These are phyloP conservation scores for Casuarina glauca DNA, from an alignment of 306 rosid genomes.

Conservation along the genomic window DNA sequence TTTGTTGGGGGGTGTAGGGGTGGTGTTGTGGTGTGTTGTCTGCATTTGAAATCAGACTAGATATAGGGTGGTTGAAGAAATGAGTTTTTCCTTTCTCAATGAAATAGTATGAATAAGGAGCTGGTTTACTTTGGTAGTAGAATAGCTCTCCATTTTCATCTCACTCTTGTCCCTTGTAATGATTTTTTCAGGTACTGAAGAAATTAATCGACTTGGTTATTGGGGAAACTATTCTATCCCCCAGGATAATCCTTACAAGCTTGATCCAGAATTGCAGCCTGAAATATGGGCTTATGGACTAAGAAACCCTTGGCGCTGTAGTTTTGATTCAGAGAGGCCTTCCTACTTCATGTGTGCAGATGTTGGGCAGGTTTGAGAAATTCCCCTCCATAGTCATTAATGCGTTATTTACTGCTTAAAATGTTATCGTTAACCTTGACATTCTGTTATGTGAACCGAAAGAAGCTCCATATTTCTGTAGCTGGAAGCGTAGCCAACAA, in stretches of 20 bases:
- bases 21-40: no score
- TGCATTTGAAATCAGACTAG: not conserved
- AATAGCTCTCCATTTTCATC: not conserved
- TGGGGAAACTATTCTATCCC: constrained; percentile 98
- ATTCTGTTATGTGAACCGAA: not conserved
- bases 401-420: no score
- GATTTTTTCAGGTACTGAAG: constrained; percentile 55
- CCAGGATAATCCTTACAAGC: constrained; percentile 73
- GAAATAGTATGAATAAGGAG: not conserved
- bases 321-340: constrained; percentile 83
- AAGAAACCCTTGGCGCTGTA: constrained; percentile 99
- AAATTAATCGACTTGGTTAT: constrained; percentile 56
- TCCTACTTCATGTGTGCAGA: constrained; percentile 91
- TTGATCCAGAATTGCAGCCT: constrained; percentile 59
- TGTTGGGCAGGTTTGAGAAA: constrained; percentile 72
- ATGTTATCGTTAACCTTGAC: not conserved
- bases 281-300: constrained; percentile 93
- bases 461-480: not conserved
- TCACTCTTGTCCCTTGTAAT: constrained; percentile 18
- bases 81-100: constrained; percentile 7
- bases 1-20: no score
- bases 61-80: not conserved
- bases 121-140: not conserved
- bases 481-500: not conserved
- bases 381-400: not conserved